Evolutionary conservation across 2,329 filamentous ascomycete genomes (phyloP).

Genomic region (Chaetomiaceae sp.): DNA sequence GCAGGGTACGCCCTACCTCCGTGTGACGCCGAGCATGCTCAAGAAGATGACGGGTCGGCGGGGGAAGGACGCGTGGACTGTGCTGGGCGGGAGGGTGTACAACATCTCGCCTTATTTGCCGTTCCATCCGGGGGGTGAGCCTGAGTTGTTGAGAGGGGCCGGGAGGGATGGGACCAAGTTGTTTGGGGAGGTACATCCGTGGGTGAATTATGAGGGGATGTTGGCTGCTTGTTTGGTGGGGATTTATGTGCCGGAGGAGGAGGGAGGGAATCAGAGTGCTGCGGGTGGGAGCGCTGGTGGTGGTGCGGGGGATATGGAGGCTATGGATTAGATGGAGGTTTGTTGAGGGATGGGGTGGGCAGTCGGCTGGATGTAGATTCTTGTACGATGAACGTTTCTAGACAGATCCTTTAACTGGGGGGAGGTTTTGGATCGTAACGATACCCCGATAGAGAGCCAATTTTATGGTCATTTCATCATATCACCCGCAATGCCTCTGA

Average conservation of each 20-base stretch:
- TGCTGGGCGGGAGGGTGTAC: conserved; percentile 84
- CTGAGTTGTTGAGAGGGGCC: conserved; percentile 63
- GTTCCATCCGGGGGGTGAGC: conserved; percentile 84
- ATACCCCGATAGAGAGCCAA: conserved; percentile 20
- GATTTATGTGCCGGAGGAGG: conserved; percentile 56
- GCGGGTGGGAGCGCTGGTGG: conserved; percentile 24
- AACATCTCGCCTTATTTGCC: conserved; percentile 86
- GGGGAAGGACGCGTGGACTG: conserved; percentile 86
- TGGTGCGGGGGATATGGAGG: conserved; percentile 59
- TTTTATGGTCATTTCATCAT: conserved; percentile 3
- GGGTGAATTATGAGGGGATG: conserved; percentile 72
- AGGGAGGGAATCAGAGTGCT: conserved; percentile 32
- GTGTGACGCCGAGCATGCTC: conserved; percentile 79
- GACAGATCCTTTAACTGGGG: neutral
- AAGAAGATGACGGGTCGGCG: conserved; percentile 75
- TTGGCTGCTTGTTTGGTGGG: conserved; percentile 59
- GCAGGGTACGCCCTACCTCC: conserved; percentile 51
- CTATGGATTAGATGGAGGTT: conserved; percentile 16
- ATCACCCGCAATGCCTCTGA: neutral
- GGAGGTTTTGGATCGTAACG: conserved; percentile 8
- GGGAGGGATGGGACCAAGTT: conserved; percentile 58
- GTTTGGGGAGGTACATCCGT: conserved; percentile 64
- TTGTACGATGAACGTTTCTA: neutral
- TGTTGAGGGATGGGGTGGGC: conserved; percentile 6
- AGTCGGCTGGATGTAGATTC: neutral